These are phyloP conservation scores for Kwoniella sp. DNA, from an alignment of 768 basidiomycete genomes.

Conservation along the genomic window DNA sequence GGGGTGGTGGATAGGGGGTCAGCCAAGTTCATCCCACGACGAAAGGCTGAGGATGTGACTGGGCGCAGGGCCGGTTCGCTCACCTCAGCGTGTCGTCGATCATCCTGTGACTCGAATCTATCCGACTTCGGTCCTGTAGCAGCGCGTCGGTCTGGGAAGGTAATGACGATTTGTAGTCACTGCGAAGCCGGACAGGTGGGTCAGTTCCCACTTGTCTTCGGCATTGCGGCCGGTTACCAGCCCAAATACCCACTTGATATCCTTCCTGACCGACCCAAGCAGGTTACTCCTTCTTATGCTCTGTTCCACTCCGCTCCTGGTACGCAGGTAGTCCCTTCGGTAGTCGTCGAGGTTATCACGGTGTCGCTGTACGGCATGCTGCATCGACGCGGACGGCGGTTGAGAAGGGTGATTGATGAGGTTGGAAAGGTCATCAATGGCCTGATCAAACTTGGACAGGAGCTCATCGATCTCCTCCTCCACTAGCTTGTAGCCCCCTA, in stretches of 20 bases:
- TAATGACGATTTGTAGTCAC: slow-evolving; percentile 68
- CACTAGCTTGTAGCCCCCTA: slow-evolving; percentile 60
- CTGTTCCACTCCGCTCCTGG: slow-evolving; percentile 75
- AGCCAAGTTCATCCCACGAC: no score
- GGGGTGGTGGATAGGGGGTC: no score
- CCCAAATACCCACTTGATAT: slow-evolving; percentile 78
- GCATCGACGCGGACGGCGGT: slow-evolving; percentile 73
- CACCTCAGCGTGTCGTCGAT: slow-evolving; percentile 85
- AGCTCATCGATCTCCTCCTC: slow-evolving; percentile 83
- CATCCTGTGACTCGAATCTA: slow-evolving; percentile 92
- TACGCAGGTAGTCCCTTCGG: slow-evolving; percentile 73
- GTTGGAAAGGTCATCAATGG: slow-evolving; percentile 70
- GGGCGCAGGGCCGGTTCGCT: slow-evolving; percentile 46
- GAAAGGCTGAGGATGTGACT: background rate
- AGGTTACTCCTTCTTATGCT: slow-evolving; percentile 83
- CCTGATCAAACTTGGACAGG: slow-evolving; percentile 79
- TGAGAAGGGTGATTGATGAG: slow-evolving; percentile 63
- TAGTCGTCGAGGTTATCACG: slow-evolving; percentile 85
- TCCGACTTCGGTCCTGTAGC: slow-evolving; percentile 77
- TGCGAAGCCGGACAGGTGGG: slow-evolving; percentile 43
- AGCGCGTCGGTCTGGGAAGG: slow-evolving; percentile 75
- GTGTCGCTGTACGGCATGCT: slow-evolving; percentile 84
- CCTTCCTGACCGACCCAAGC: slow-evolving; percentile 83
- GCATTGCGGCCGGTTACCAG: background rate
- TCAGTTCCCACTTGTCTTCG: no score